A percentile compares a stretch with the other conserved stretches of the same genome.
Evolutionary conservation across 1,284 basidiomycete species (phyloP).

Genomic region (Mycena sp.): DNA sequence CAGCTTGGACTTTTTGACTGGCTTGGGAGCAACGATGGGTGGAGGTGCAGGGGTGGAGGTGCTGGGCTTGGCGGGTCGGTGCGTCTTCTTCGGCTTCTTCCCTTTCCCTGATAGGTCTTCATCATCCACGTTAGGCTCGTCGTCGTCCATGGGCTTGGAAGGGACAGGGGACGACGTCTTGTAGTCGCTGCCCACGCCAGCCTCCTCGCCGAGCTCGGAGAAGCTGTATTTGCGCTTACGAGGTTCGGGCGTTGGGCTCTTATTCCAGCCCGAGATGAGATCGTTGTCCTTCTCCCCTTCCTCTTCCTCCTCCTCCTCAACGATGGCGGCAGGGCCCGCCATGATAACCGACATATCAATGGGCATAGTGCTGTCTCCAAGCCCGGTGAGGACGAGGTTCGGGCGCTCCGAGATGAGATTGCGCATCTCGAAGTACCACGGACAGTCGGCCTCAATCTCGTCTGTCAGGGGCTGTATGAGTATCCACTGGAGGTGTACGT

Average conservation of each 20-base stretch:
- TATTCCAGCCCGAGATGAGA: not conserved
- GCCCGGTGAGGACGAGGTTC: conserved; percentile 5
- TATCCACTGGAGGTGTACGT: not conserved
- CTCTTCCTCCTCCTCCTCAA: not conserved
- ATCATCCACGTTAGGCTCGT: not conserved
- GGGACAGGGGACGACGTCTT: not conserved
- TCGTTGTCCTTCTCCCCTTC: not conserved
- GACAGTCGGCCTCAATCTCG: not conserved
- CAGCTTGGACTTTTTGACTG: conserved; percentile 3
- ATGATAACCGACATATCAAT: not conserved
- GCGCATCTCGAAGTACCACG: conserved; percentile 22
- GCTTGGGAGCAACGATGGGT: not conserved
- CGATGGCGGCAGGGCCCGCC: not conserved
- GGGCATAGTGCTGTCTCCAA: conserved; percentile 12
- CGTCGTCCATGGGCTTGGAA: too few species aligned
- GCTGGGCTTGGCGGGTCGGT: not conserved
- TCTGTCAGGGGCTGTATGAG: not conserved
- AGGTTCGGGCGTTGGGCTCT: not conserved
- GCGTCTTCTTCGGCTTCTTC: not conserved
- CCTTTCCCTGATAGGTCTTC: not conserved
- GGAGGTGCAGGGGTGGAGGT: not conserved
- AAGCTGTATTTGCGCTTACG: not conserved
- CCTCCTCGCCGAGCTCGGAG: not conserved
- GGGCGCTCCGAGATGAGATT: conserved; percentile 11
- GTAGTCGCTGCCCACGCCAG: not conserved